A percentile compares a stretch with the other conserved stretches of the same genome.
Conservation (phyloP, 2,329 filamentous ascomycete species). For the Phialophora expanda region DNA sequence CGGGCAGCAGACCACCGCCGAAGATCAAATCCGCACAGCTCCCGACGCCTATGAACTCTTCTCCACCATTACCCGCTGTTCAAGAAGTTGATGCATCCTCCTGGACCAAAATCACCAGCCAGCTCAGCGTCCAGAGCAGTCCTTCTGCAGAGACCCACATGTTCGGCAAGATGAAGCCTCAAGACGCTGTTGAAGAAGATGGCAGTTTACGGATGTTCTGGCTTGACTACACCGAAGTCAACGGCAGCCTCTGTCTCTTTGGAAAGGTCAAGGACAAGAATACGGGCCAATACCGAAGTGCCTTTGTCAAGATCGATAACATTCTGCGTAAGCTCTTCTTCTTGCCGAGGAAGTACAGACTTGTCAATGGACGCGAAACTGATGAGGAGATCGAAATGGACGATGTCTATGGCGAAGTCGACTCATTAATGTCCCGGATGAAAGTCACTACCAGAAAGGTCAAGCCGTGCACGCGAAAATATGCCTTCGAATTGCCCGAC, state of each 20-base stretch:
- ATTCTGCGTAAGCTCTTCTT: conserved; percentile 92
- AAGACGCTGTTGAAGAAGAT: conserved; percentile 90
- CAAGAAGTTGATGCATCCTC: conserved; percentile 76
- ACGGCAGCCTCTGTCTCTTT: conserved; percentile 89
- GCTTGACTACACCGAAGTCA: conserved; percentile 93
- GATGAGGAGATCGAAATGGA: conserved; percentile 81
- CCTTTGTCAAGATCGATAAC: conserved; percentile 95
- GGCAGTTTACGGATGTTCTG: conserved; percentile 94
- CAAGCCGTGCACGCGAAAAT: conserved; percentile 86
- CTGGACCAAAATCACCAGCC: conserved; percentile 86
- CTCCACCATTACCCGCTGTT: conserved; percentile 64
- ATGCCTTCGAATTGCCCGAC: conserved; percentile 88
- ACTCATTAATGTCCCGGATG: conserved; percentile 83
- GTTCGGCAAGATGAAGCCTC: conserved; percentile 80
- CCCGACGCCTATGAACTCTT: conserved; percentile 76
- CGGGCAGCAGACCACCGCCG: conserved; percentile 76
- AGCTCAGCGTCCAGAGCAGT: conserved; percentile 77
- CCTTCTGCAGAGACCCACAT: conserved; percentile 66
- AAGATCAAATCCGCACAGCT: conserved; percentile 73
- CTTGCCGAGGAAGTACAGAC: conserved; percentile 73
- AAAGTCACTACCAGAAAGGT: conserved; percentile 90
- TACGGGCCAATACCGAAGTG: conserved; percentile 78
- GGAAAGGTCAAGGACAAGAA: conserved; percentile 94
- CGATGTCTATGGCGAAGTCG: conserved; percentile 89
- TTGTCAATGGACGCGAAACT: conserved; percentile 68